Conservation (phyloP, 2,329 filamentous ascomycete genomes). For the Colletotrichum sublineola region DNA sequence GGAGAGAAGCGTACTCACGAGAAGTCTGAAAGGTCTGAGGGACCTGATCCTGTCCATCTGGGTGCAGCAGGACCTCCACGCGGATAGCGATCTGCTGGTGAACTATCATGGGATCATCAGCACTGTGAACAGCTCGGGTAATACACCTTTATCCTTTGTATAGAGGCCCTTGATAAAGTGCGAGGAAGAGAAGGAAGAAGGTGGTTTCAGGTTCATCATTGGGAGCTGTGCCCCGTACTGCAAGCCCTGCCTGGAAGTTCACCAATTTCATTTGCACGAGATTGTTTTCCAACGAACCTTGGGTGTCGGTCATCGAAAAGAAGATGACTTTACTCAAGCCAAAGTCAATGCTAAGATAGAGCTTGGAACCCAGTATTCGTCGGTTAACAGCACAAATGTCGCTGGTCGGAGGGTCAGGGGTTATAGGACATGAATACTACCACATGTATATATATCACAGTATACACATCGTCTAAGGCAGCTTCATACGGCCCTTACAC, state of each 20-base stretch:
- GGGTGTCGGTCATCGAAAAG: not conserved
- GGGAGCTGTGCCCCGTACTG: no score
- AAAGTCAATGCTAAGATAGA: not conserved
- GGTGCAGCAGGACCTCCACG: conserved; percentile 52
- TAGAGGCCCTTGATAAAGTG: not conserved
- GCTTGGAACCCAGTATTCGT: no score
- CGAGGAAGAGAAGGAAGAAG: not conserved
- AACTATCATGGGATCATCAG: conserved; percentile 49
- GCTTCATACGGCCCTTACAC: not conserved
- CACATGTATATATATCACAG: not conserved
- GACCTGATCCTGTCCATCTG: conserved; percentile 49
- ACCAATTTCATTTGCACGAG: not conserved
- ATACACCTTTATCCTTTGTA: not conserved
- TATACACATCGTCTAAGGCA: not conserved
- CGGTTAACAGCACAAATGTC: not conserved
- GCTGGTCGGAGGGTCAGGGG: not conserved
- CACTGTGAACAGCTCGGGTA: conserved; percentile 11
- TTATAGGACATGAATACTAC: not conserved
- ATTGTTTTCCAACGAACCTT: not conserved
- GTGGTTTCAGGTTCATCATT: not conserved
- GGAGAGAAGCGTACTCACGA: conserved; percentile 33
- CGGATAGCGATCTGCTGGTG: conserved; percentile 48
- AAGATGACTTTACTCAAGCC: not conserved
- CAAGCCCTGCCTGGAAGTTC: not conserved
- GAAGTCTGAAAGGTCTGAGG: conserved; percentile 46